Base-by-base conservation (phyloP, 495 filamentous ascomycete species). In the Podospora pseudoanserina region DNA sequence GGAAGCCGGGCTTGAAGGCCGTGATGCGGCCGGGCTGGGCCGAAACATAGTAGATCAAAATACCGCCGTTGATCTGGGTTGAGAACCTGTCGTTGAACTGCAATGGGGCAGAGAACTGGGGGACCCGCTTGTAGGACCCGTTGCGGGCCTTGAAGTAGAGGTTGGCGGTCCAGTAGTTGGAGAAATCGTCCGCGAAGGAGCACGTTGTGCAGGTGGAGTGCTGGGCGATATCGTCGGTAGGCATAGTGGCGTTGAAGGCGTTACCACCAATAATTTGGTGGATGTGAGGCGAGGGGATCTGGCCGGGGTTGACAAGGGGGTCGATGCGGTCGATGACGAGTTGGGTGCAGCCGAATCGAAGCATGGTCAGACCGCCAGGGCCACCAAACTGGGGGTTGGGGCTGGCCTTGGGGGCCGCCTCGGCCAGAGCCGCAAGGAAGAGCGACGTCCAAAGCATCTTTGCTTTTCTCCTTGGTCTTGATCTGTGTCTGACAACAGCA, bases 1-100 rank as follows among this genome's bases (percentile, higher is more conserved):
- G 82, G 82, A 84, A 85, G 32, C 82, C 82, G 4, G 81, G 81
- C 77, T 83, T 82, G 76, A 86, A 86, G 54, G 84, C 84, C 0
- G 83, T 86, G 68, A 84, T 79, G 65, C 79, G 78, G 63, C 81
- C 81, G n/a, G 80, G 80, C 67, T 83, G 78, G 11, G 82, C 81
- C 54, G 82, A 82, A 71, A 85, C 82, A 72, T 86, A 85, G 79
- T 86, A 86, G 11, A 86, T 80, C 3, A 84, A 76, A 60, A 84
- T 77, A 49, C 84, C 84, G 32, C 83, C 84, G 18, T 75, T 67
- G 6, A 75, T 84, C 69, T 84, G 79, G 49, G 81, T 84, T 69
- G 77, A 79, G 69, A 82, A 84, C 32, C 76, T 71, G 70, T 85
- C 83, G 73, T 74, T 78, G 72, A 83, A 84, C 70, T 83, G 80